Conservation (phyloP, 768 basidiomycete genomes). For the Kwoniella botswanensis region DNA sequence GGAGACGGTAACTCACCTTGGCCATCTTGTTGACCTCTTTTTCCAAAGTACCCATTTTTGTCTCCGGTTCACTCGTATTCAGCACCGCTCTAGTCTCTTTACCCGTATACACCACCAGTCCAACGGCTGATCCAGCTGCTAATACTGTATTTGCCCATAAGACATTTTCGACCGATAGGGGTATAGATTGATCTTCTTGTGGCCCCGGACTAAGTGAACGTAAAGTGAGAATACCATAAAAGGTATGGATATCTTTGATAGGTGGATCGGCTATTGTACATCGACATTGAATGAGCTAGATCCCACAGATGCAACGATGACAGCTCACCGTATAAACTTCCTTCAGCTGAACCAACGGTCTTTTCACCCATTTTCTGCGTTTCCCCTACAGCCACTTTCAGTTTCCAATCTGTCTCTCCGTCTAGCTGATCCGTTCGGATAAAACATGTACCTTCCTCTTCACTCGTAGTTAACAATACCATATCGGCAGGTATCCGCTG, state of each 20-base stretch:
- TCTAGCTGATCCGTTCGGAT: conserved; percentile 97
- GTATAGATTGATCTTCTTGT: conserved; percentile 59
- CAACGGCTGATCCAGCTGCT: conserved; percentile 89
- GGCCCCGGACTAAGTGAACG: conserved; percentile 40
- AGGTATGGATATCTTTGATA: conserved; percentile 94
- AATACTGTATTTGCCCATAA: conserved; percentile 98
- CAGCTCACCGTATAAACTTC: conserved; percentile 81
- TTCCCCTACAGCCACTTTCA: conserved; percentile 82
- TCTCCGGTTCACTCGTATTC: conserved; percentile 97
- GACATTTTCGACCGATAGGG: conserved; percentile 92
- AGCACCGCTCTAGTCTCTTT: conserved; percentile 94
- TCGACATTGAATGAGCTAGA: conserved; percentile 1
- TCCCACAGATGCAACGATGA: not conserved
- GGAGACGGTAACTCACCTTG: conserved; percentile 66
- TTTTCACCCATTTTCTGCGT: conserved; percentile 73
- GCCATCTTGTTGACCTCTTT: conserved; percentile 93
- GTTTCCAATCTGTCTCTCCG: conserved; percentile 99
- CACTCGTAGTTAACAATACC: conserved; percentile 83
- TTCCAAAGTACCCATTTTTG: conserved; percentile 90
- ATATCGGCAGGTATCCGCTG: conserved; percentile 95
- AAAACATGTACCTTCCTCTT: conserved; percentile 91
- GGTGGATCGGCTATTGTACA: conserved; percentile 77
- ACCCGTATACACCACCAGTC: conserved; percentile 93
- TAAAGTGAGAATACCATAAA: conserved; percentile 85
- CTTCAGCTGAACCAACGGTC: conserved; percentile 69